Conservation (phyloP, 805 yeast species). For the Myxozyma nipponensis region DNA sequence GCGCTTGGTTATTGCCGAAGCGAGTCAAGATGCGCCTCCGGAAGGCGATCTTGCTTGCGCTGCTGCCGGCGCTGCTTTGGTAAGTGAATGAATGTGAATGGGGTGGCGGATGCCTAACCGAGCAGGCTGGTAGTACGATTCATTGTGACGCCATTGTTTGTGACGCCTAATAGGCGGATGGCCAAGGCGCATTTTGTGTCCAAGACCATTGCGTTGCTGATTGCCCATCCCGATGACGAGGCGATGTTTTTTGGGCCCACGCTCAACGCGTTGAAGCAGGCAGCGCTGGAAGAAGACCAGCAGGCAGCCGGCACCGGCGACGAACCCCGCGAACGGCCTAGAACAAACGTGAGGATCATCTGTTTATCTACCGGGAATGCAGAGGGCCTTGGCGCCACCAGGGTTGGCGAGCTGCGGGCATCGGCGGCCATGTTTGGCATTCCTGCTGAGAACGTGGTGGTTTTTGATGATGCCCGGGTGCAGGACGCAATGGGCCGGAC, state of each 20-base stretch:
- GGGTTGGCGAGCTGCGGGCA: slow-evolving; percentile 56
- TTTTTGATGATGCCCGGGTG: slow-evolving; percentile 50
- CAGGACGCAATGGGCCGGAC: slow-evolving; percentile 62
- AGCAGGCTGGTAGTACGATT: not conserved
- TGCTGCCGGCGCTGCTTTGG: slow-evolving; percentile 5
- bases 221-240: slow-evolving; percentile 98
- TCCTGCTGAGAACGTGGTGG: slow-evolving; percentile 38
- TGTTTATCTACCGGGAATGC: slow-evolving; percentile 70
- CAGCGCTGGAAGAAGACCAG: slow-evolving; percentile 25
- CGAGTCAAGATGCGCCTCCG: slow-evolving; percentile 8
- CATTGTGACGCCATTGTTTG: slow-evolving; percentile 8
- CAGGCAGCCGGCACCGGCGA: slow-evolving; percentile 2
- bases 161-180: slow-evolving; percentile 4
- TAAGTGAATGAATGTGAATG: not conserved
- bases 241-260: slow-evolving; percentile 95
- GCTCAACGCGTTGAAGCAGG: slow-evolving; percentile 44
- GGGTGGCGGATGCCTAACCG: not conserved
- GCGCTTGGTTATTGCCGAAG: not conserved
- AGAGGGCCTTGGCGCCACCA: slow-evolving; percentile 62
- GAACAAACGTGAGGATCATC: slow-evolving; percentile 12
- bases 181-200: slow-evolving; percentile 10
- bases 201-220: slow-evolving; percentile 42
- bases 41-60: not conserved
- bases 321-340: not conserved
- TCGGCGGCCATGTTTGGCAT: slow-evolving; percentile 58